Evolutionary conservation across 2,329 filamentous ascomycete species (phyloP).

Genomic region (Sporothrix luriei): DNA sequence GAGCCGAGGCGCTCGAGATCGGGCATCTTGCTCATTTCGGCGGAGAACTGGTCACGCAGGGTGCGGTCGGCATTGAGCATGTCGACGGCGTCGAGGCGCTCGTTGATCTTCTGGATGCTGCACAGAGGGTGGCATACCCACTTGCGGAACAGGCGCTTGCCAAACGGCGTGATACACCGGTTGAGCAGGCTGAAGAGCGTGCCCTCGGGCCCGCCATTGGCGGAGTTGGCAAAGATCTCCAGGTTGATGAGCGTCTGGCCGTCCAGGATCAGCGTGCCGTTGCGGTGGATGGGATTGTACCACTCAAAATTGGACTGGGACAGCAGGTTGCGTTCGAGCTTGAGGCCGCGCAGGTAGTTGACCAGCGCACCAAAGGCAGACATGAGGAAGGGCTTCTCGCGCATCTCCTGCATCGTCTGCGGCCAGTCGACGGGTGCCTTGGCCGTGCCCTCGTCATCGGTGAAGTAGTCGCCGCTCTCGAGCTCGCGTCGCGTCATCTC

Average conservation of each 20-base stretch:
- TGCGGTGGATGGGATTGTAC: conserved; percentile 89
- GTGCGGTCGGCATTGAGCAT: conserved; percentile 81
- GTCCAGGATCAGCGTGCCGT: conserved; percentile 88
- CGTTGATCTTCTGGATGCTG: conserved; percentile 85
- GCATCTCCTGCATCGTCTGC: conserved; percentile 67
- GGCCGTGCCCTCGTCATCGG: conserved; percentile 51
- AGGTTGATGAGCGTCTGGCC: conserved; percentile 96
- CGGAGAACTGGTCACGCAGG: conserved; percentile 83
- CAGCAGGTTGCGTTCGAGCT: conserved; percentile 83
- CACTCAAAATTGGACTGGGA: conserved; percentile 87
- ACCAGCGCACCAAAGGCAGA: conserved; percentile 87
- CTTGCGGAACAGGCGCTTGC: conserved; percentile 91
- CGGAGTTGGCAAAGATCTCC: conserved; percentile 93
- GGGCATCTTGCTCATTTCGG: conserved; percentile 86
- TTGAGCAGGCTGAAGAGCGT: conserved; percentile 91
- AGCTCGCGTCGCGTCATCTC: conserved; percentile 82
- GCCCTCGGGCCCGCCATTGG: conserved; percentile 80
- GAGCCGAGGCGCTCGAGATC: conserved; percentile 94
- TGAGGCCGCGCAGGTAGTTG: conserved; percentile 82
- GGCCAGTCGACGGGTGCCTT: conserved; percentile 71
- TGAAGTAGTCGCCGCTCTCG: conserved; percentile 77
- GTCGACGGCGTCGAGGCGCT: conserved; percentile 90
- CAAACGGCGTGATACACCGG: conserved; percentile 92
- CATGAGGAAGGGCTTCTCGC: conserved; percentile 80
- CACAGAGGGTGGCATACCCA: conserved; percentile 97